Conservation (phyloP, 1,284 basidiomycete genomes). For the Ustilago curta region DNA sequence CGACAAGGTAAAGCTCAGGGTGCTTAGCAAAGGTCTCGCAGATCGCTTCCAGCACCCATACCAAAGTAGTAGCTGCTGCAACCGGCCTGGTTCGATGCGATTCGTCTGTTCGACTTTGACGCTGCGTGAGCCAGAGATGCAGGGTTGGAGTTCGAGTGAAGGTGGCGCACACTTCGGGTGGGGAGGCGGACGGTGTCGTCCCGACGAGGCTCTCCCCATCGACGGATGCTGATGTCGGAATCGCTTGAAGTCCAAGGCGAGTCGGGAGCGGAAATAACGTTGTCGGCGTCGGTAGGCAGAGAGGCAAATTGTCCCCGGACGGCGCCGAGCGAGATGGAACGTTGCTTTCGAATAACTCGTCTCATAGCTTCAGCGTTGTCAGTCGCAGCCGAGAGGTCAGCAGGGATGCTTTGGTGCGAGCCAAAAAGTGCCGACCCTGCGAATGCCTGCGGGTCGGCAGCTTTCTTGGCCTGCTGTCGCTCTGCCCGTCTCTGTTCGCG, state of each 20-base stretch:
- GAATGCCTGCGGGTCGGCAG: not conserved
- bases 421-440: not conserved
- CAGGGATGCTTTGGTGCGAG: not conserved
- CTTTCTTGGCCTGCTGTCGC: constrained; percentile 12
- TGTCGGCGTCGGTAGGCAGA: constrained; percentile 1
- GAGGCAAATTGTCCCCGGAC: constrained; percentile 16
- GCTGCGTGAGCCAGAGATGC: not conserved
- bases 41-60: constrained; percentile 26
- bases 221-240: constrained; percentile 48
- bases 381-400: not conserved
- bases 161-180: constrained; percentile 8
- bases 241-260: constrained; percentile 51
- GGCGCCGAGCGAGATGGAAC: constrained; percentile 33
- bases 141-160: constrained; percentile 14
- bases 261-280: constrained; percentile 14
- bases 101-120: constrained; percentile 2
- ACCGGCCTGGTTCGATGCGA: constrained; percentile 10
- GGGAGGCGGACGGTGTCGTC: constrained; percentile 21
- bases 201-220: constrained; percentile 41
- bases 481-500: constrained; percentile 26
- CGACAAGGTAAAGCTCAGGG: not conserved
- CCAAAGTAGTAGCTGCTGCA: constrained; percentile 34
- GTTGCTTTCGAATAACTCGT: constrained; percentile 26
- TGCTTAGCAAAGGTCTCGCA: constrained; percentile 31
- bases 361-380: constrained; percentile 5